Evolutionary conservation across 2,329 filamentous ascomycete species (phyloP).

Genomic region (Alternaria triticimaculans): DNA sequence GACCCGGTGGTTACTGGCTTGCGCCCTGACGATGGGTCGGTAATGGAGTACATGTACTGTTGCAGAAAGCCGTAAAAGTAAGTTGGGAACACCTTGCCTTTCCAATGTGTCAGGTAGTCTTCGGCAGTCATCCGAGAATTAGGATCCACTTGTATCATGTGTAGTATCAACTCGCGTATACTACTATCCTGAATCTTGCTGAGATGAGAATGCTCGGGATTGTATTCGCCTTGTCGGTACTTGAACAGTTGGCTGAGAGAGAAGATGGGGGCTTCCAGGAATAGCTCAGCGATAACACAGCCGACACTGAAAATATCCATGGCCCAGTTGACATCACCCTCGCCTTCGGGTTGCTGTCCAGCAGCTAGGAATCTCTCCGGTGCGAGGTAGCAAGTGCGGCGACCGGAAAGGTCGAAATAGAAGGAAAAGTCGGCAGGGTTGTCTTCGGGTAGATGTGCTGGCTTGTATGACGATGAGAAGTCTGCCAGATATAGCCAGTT

Average conservation of each 20-base stretch:
- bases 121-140: constrained; percentile 91
- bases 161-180: constrained; percentile 84
- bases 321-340: constrained; percentile 77
- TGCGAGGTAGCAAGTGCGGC: constrained; percentile 92
- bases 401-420: constrained; percentile 92
- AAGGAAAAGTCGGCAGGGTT: constrained; percentile 98
- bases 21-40: constrained; percentile 83
- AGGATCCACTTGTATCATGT: constrained; percentile 96
- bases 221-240: constrained; percentile 90
- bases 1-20: constrained; percentile 71
- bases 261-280: constrained; percentile 95
- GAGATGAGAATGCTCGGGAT: constrained; percentile 80
- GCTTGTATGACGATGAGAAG: constrained; percentile 95
- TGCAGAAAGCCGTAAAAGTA: constrained; percentile 99
- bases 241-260: constrained; percentile 95
- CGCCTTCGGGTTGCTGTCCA: constrained; percentile 69
- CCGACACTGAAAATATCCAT: constrained; percentile 99
- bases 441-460: constrained; percentile 89
- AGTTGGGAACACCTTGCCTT: constrained; percentile 87
- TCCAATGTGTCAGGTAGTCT: constrained; percentile 92
- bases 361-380: constrained; percentile 87
- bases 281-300: constrained; percentile 95
- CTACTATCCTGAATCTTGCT: constrained; percentile 87
- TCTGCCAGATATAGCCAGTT: constrained; percentile 99
- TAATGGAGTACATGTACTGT: constrained; percentile 96